phyloP scores from a whole-genome alignment of 1,139 yeast genomes.

The Kluyveromyces sp. region DNA sequence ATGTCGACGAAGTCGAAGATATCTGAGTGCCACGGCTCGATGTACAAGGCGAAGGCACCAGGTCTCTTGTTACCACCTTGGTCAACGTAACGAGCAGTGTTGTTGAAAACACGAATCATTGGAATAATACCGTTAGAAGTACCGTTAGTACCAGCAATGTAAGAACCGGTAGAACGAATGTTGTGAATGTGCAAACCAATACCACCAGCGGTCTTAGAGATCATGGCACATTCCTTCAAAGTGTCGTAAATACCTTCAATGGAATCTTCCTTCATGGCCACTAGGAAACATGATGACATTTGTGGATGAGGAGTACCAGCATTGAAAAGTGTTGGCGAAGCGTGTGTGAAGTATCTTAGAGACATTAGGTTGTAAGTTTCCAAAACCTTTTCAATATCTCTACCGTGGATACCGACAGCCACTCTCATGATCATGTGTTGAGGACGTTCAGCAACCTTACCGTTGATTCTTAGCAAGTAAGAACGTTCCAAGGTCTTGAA shows the following conservation, averaged over 20 bases:
- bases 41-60: slow-evolving; percentile 82
- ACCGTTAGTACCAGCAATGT: slow-evolving; percentile 85
- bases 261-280: slow-evolving; percentile 85
- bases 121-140: slow-evolving; percentile 84
- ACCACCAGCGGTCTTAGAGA: slow-evolving; percentile 88
- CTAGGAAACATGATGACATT: slow-evolving; percentile 83
- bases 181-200: slow-evolving; percentile 80
- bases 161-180: slow-evolving; percentile 78
- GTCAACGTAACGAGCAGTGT: slow-evolving; percentile 87
- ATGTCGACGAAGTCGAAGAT: slow-evolving; percentile 75
- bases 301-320: slow-evolving; percentile 86
- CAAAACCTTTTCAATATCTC: slow-evolving; percentile 58
- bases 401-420: slow-evolving; percentile 79
- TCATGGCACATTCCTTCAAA: slow-evolving; percentile 75
- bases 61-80: slow-evolving; percentile 95
- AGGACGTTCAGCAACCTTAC: slow-evolving; percentile 81
- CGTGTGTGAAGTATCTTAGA: slow-evolving; percentile 75
- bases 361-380: slow-evolving; percentile 86
- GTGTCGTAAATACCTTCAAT: slow-evolving; percentile 88
- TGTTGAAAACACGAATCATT: slow-evolving; percentile 83
- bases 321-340: slow-evolving; percentile 82
- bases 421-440: slow-evolving; percentile 89
- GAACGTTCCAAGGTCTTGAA: slow-evolving; percentile 84
- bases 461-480: slow-evolving; percentile 61
- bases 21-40: slow-evolving; percentile 92